Percentiles rank a stretch among this genome's conserved stretches.
phyloP scores from a whole-genome alignment of 1,139 yeast species.

The Geotrichum carabidarum region DNA sequence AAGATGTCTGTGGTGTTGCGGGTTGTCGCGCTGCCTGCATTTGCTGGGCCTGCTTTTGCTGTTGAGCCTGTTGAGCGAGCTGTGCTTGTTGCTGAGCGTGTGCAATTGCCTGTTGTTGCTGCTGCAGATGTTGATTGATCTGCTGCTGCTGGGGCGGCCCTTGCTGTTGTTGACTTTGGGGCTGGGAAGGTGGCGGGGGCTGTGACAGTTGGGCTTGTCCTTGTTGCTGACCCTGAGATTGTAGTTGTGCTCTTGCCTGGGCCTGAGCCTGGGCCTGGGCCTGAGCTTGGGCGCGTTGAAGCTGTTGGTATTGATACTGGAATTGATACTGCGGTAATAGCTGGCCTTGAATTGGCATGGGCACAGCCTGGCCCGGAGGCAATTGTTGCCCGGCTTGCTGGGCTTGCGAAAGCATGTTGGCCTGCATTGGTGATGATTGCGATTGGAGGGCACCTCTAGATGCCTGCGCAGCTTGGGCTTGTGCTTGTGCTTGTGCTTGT shows the following conservation, averaged over 20 bases:
- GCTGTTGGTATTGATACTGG: constrained; percentile 5
- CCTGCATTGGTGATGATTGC: constrained; percentile 6
- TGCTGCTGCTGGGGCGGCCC: constrained; percentile 2
- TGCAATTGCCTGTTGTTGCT: constrained; percentile 1
- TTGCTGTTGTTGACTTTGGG: constrained; percentile 10
- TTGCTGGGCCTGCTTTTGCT: constrained; percentile 4
- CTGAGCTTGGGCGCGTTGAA: constrained; percentile 6
- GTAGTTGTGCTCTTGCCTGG: constrained; percentile 5
- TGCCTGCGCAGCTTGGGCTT: background rate
- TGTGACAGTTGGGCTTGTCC: background rate
- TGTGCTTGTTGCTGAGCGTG: constrained; percentile 1
- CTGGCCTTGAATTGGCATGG: constrained; percentile 2
- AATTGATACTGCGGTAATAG: constrained; percentile 7
- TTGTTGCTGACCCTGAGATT: constrained; percentile 2
- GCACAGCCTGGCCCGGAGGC: constrained; percentile 4
- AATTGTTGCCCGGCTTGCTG: constrained; percentile 5
- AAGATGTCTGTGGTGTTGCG: too few relatives aligned
- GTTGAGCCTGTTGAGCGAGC: background rate
- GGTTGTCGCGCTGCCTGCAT: background rate
- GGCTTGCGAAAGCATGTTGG: constrained; percentile 1
- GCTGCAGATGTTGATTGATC: constrained; percentile 9
- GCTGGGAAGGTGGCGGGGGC: background rate
- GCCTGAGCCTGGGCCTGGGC: constrained; percentile 5
- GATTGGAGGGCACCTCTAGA: background rate
- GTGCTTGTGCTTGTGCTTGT: background rate